Conservation (phyloP, 352 stramenopile species). For the Globisporangium megalacanthum region DNA sequence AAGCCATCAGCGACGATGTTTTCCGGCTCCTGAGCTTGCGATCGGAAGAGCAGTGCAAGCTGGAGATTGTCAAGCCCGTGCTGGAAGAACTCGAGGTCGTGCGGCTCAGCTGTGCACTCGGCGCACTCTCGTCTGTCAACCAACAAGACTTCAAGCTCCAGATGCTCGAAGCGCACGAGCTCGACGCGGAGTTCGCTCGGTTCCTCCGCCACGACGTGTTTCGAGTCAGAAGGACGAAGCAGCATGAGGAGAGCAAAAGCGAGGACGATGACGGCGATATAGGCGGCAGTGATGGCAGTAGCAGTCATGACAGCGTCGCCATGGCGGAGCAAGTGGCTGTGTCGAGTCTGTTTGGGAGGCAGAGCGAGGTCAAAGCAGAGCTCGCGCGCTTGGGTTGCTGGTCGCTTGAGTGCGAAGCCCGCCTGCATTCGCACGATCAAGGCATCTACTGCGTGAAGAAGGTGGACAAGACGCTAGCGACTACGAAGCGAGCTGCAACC, state of each 20-base stretch:
- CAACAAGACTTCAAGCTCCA: slow-evolving; percentile 47
- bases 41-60: slow-evolving; percentile 53
- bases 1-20: slow-evolving; percentile 21
- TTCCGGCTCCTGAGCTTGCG: slow-evolving; percentile 56
- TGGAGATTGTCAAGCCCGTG: slow-evolving; percentile 62
- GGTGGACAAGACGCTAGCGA: not conserved
- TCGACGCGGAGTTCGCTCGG: slow-evolving; percentile 59
- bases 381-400: slow-evolving; percentile 34
- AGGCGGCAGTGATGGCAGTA: not conserved
- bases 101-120: slow-evolving; percentile 48
- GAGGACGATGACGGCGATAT: not conserved
- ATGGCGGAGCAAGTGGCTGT: slow-evolving; percentile 36
- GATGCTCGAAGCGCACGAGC: slow-evolving; percentile 44
- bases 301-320: not conserved
- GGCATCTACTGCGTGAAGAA: slow-evolving; percentile 48
- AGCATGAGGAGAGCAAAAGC: not conserved
- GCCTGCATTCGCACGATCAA: slow-evolving; percentile 32
- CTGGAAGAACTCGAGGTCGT: slow-evolving; percentile 64
- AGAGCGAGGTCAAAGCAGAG: slow-evolving; percentile 39
- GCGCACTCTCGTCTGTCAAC: slow-evolving; percentile 38
- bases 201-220: slow-evolving; percentile 57
- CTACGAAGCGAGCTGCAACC: not conserved
- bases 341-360: slow-evolving; percentile 53
- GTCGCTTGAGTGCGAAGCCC: slow-evolving; percentile 35
- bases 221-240: not conserved